Base-by-base conservation (phyloP, 352 stramenopile genomes). In the Thraustochytrium sp. region DNA sequence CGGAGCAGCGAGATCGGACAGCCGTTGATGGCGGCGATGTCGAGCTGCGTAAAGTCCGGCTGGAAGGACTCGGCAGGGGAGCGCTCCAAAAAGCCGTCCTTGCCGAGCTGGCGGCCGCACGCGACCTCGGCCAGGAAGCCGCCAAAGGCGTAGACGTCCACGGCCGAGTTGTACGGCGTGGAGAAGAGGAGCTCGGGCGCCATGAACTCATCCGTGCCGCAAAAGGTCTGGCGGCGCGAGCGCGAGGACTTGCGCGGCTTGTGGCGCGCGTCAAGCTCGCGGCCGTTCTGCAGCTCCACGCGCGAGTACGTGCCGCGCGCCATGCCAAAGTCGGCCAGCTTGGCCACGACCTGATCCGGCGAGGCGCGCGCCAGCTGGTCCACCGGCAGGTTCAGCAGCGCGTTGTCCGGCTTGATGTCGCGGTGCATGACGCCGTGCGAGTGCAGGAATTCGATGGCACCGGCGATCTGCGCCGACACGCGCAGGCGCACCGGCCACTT, bases 381-480 rank as follows among this genome's bases (percentile, higher is more conserved):
- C 82, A 78, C 88, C n/a, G 21, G 38, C 1, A 61, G 53, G 42
- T 88, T 84, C 31, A 91, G 63, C 31, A 91, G 59, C 29, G 90
- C 78, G 63, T 91, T 91, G 4, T 89, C 85, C 9, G 85, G 86
- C 84, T 91, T 91, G 40, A 91, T 86, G 63, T 91, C 88, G 11
- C 88, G 75, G 31, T 84, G 75, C 37, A 84, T 75, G 16, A 84
- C 46, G 38, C 75, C 55, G 44, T 16, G 34, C 54, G 49, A 18
- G 36, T 84, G 75, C 59, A 84, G 34, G n/a, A 38, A 73, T 11
- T 56, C 49, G 21, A 84, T 21, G 5, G 75, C 75, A 11, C 61
- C 8, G 16, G 75, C 75, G 23, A 34, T 78, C n/a, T 76, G 61
- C n/a, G 29, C 40, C 13, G 29, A 42, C 13, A 84, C 42, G n/a